A percentile compares a stretch with the other conserved stretches of the same genome.
Evolutionary conservation across 345 rosid species (phyloP).

Genomic region (Hevea brasiliensis): DNA sequence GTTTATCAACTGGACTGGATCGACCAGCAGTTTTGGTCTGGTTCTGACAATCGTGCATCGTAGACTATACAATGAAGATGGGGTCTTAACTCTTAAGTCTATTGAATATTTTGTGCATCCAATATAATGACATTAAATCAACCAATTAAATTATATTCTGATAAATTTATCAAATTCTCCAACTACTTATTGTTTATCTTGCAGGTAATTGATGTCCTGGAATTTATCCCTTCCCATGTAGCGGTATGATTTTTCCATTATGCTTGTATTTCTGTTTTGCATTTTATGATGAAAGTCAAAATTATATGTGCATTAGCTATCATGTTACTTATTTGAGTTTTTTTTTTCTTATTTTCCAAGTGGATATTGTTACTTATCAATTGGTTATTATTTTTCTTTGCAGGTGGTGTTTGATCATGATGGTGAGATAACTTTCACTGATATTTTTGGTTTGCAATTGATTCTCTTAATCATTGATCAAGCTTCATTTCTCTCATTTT

Average conservation of each 20-base stretch:
- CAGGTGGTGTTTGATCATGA: slow-evolving; percentile 99
- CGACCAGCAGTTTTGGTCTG: too few relatives aligned
- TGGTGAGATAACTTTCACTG: slow-evolving; percentile 51
- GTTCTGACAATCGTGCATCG: too few relatives aligned
- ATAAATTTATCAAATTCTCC: neutral
- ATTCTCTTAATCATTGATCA: neutral
- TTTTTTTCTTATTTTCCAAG: neutral
- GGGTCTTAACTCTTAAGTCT: neutral
- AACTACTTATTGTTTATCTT: slow-evolving; percentile 25
- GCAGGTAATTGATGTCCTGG: slow-evolving; percentile 93
- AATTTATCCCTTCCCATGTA: slow-evolving; percentile 80
- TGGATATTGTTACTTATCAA: slow-evolving; percentile 23
- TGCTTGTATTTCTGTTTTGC: slow-evolving; percentile 1
- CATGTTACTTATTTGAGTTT: neutral
- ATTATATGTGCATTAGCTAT: neutral
- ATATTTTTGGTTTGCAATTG: neutral
- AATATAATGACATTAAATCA: neutral
- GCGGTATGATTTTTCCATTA: slow-evolving; percentile 53
- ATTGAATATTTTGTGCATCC: neutral
- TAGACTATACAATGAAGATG: too few relatives aligned
- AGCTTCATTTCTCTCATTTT: neutral
- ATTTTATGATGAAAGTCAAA: neutral
- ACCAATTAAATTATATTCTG: neutral
- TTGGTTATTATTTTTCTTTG: slow-evolving; percentile 31
- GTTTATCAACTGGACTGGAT: too few relatives aligned